Evolutionary conservation across 352 stramenopile species (phyloP).

Genomic region (Thraustochytrium sp.): DNA sequence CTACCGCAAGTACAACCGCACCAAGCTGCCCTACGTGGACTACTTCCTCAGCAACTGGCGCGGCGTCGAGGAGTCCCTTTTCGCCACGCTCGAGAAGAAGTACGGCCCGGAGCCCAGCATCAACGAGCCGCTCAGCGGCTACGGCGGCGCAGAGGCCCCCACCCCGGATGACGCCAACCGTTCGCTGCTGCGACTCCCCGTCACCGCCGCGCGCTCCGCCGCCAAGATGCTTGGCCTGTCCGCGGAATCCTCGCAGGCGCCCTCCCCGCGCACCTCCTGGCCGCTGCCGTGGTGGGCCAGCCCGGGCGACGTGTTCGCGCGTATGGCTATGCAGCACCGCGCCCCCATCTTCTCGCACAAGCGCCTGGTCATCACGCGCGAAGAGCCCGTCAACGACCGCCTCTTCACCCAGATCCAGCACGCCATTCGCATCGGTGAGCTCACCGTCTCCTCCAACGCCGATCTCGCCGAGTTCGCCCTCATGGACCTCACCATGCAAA

Average conservation of each 20-base stretch:
- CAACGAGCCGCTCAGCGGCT: slow-evolving; percentile 7
- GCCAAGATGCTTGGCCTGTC: slow-evolving; percentile 17
- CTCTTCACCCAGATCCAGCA: slow-evolving; percentile 18
- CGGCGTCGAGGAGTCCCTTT: slow-evolving; percentile 25
- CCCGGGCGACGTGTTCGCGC: slow-evolving; percentile 13
- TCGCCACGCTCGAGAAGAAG: slow-evolving; percentile 42
- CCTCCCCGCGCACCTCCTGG: neutral
- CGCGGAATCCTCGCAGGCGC: neutral
- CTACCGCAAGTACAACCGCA: slow-evolving; percentile 28
- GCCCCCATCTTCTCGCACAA: slow-evolving; percentile 37
- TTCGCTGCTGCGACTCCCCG: slow-evolving; percentile 20
- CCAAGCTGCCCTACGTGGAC: slow-evolving; percentile 35
- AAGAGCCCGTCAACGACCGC: neutral
- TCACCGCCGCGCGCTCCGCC: slow-evolving; percentile 8
- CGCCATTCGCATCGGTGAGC: slow-evolving; percentile 16
- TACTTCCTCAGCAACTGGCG: slow-evolving; percentile 36
- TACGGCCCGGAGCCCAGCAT: slow-evolving; percentile 38
- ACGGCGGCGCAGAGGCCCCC: neutral
- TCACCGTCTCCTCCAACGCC: neutral
- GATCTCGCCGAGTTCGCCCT: neutral
- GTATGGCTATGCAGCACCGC: slow-evolving; percentile 29
- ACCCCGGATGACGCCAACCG: neutral
- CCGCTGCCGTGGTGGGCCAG: slow-evolving; percentile 38
- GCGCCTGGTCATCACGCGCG: neutral
- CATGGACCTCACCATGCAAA: slow-evolving; percentile 30